Evolutionary conservation across 768 basidiomycete genomes (phyloP), one percentile per base, ranked within the genome.

Genomic region (Polyporus arcularius): DNA sequence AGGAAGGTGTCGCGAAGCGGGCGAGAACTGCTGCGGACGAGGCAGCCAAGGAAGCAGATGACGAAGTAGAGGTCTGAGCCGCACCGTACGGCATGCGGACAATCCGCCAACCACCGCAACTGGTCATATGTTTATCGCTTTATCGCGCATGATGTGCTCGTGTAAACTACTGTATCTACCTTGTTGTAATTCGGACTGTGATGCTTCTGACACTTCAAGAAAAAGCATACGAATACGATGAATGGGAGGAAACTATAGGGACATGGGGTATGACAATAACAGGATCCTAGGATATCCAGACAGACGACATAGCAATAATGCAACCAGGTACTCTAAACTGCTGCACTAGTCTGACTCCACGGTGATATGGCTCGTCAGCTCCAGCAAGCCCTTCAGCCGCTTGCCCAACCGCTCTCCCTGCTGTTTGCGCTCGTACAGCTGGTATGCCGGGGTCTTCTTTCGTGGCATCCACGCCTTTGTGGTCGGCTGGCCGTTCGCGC

Each of bases 381-480:
- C 86, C 62, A 90, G 68, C 68, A 96, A 71, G 2, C 86, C 89
- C 68, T 83, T 84, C 31, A 95, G 85, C 41, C 88, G 79, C 61
- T 82, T 78, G 62, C 83, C 85, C 69, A 96, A 70, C 57, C 81
- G 80, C 72, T 92, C 90, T 8, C 83, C 92, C 73, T 93, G 86
- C 79, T 83, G 74, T 75, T 86, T 89, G 61, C 89, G 80, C 71
- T 93, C 88, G 76, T 80, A 77, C 10, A 97, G 80, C 70, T 95
- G 94, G 63, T 91, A 84, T 30, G 88, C 89, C 15, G 95, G 94
- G 57, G 82, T 87, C 69, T 85, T 83, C 79, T 88, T 92, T 78
- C 82, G 85, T 31, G 90, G 89, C 71, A 90, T 76, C 95, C 95
- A 96, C 82, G 81, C 65, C 81, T 81, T 39, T 78, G 80, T 53